Base-by-base conservation (phyloP, 257 asterid species). In the Asclepias syriaca region DNA sequence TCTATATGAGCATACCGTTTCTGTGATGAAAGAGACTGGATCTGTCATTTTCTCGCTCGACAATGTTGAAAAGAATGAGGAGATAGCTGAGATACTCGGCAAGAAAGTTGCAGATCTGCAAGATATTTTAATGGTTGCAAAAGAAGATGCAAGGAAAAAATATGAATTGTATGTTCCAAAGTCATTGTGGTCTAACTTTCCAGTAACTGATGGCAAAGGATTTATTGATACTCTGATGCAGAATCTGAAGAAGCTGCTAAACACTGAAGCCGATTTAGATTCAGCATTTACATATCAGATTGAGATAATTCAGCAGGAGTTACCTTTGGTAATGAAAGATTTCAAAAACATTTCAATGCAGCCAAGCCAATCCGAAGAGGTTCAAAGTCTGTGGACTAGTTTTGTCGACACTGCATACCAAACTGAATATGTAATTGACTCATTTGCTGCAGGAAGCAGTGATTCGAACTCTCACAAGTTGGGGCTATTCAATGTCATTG, bases 151-250 rank as follows among this genome's bases (percentile, higher is more conserved):
- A n/a, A n/a, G n/a, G n/a, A n/a, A n/a, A n/a, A 48, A n/a, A 37
- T 34, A 56, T 13, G 48, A 70, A 37, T n/a, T 70, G 12, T 49
- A 49, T 11, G 9, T 70, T 21, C 56, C 66, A 12, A 70, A 57
- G 49, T 40, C 56, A 22, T 13, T 57, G 21, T 11, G 56, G 8
- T 56, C 66, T 15, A 40, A 40, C 27, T 54, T 70, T 32, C 73
- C 73, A 60, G 39, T 15, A 55, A 70, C 73, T n/a, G 37, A 70
- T 11, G 50, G n/a, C 5, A 54, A 19, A 32, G 73, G 65, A 34
- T 34, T 54, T 5, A 18, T 69, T 18, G 34, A 46, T 56, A 39
- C 16, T 56, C 40, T 70, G 19, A 3, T 37, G 0, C 66, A 21
- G 37, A n/a, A 70, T 22, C 40, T 70, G 11, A 22, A 56, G 56